Conservation (phyloP, 2,329 filamentous ascomycete genomes). For the Pseudogymnoascus sp. region DNA sequence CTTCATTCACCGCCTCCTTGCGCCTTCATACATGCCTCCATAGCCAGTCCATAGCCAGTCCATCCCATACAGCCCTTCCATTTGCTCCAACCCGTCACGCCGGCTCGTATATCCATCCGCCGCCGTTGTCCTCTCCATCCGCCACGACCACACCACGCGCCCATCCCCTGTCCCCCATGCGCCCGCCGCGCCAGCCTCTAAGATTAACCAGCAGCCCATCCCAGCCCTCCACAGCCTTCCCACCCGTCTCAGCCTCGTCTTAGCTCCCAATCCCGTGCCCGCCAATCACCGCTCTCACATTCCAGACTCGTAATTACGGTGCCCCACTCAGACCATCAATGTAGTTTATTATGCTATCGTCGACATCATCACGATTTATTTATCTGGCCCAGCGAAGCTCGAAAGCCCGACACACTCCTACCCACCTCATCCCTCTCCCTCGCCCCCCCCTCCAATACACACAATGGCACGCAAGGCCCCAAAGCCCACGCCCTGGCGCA, state of each 20-base stretch:
- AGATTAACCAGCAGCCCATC: background rate
- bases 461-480: conserved; percentile 24
- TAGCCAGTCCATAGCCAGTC: background rate
- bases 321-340: background rate
- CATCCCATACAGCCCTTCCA: background rate
- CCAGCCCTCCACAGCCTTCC: background rate
- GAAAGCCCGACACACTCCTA: background rate
- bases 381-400: background rate
- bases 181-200: background rate
- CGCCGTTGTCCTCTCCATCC: background rate
- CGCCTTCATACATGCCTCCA: background rate
- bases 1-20: background rate
- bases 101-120: background rate
- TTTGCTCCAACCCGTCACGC: background rate
- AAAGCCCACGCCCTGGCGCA: conserved; percentile 45
- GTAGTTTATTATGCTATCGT: background rate
- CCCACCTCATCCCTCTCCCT: background rate
- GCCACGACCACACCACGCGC: background rate
- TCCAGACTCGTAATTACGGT: background rate
- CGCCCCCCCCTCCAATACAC: background rate
- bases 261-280: background rate
- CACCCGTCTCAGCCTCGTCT: background rate
- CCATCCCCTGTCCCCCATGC: background rate
- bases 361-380: conserved; percentile 7
- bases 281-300: background rate